Percentiles rank a stretch among this genome's conserved stretches.
These are phyloP conservation scores for Russula sp. DNA, from an alignment of 768 basidiomycete genomes.

Conservation along the genomic window DNA sequence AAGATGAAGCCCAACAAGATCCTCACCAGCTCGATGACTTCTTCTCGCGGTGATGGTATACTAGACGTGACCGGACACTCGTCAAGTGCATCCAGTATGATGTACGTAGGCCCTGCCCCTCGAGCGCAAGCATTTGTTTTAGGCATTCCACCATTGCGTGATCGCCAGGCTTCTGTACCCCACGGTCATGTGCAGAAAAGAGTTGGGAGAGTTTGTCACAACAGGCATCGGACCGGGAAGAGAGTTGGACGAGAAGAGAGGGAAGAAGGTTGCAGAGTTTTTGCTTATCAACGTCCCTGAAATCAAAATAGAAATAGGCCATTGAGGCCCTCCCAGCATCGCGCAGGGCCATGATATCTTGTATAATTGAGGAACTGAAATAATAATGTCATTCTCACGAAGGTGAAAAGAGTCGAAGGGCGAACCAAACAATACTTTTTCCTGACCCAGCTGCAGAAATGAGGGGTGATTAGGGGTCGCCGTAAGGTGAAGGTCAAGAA, in stretches of 20 bases:
- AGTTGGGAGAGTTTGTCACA: too few species aligned
- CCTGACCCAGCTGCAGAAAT: neutral
- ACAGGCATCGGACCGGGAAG: too few species aligned
- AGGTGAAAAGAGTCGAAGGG: neutral
- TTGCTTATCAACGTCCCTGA: too few species aligned
- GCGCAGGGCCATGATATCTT: too few species aligned
- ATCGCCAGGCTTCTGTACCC: too few species aligned
- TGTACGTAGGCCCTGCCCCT: neutral
- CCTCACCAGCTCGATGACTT: slow-evolving; percentile 6
- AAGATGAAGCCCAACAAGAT: slow-evolving; percentile 4
- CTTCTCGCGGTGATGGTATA: slow-evolving; percentile 1
- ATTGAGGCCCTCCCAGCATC: too few species aligned
- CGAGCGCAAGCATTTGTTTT: neutral
- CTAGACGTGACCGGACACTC: slow-evolving; percentile 2
- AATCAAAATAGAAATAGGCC: too few species aligned
- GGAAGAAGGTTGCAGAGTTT: too few species aligned
- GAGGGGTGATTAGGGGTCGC: neutral
- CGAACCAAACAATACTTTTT: neutral
- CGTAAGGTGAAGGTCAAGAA: neutral
- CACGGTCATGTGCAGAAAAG: too few species aligned
- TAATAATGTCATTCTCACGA: neutral
- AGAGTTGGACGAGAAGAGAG: too few species aligned
- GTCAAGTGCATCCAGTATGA: slow-evolving; percentile 1
- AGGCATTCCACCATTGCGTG: neutral
- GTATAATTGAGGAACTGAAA: too few species aligned